A percentile compares a stretch with the other conserved stretches of the same genome.
Conservation (phyloP, 768 basidiomycete species). For the Cystobasidium tubakii region DNA sequence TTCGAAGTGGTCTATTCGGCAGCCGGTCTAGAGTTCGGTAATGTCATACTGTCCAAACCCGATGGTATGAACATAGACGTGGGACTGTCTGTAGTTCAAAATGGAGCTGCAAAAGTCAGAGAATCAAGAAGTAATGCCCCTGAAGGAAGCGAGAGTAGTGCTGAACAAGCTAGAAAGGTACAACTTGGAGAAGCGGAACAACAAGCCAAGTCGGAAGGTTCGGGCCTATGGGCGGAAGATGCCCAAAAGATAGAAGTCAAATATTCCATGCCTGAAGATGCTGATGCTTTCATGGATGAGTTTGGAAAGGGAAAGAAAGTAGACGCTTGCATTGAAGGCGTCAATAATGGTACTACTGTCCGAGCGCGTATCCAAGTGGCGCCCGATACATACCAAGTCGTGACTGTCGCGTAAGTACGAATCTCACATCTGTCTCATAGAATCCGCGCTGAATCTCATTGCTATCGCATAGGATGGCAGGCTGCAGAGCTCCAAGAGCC, state of each 20-base stretch:
- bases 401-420: constrained; percentile 60
- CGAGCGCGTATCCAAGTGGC: constrained; percentile 82
- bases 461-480: constrained; percentile 58
- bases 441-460: too few species aligned
- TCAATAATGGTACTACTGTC: constrained; percentile 84
- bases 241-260: constrained; percentile 11
- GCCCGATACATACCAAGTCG: constrained; percentile 79
- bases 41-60: constrained; percentile 52
- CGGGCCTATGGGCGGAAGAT: constrained; percentile 68
- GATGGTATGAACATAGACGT: constrained; percentile 66
- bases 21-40: constrained; percentile 69
- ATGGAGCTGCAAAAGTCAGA: constrained; percentile 90
- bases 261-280: constrained; percentile 62
- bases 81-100: constrained; percentile 67
- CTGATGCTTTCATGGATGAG: constrained; percentile 78
- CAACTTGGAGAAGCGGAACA: constrained; percentile 67
- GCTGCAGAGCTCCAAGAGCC: constrained; percentile 67
- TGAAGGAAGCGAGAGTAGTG: constrained; percentile 53
- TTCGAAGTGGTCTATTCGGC: constrained; percentile 77
- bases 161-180: constrained; percentile 72
- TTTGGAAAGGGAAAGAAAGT: constrained; percentile 78
- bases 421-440: too few species aligned
- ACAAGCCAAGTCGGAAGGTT: constrained; percentile 67
- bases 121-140: constrained; percentile 53
- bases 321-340: constrained; percentile 88